Conservation (phyloP, 2,329 filamentous ascomycete genomes). For the Epichloe aotearoae region DNA sequence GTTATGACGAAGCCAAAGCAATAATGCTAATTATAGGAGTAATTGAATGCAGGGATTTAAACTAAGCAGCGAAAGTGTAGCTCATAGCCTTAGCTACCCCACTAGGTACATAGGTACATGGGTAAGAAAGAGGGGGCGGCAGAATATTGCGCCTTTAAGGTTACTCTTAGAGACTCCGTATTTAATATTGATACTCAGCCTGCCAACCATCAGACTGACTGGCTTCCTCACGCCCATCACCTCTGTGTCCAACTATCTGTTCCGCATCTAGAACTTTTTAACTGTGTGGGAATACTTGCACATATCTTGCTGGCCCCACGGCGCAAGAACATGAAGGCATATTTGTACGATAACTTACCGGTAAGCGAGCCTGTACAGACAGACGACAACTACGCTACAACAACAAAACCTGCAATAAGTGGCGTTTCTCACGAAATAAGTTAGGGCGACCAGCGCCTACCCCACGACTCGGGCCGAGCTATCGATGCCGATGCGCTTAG, state of each 20-base stretch:
- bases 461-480: conserved; percentile 70
- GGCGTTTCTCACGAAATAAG: conserved; percentile 5
- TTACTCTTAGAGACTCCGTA: too few relatives aligned
- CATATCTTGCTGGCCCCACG: neutral
- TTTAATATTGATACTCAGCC: too few relatives aligned
- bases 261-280: too few relatives aligned
- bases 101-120: too few relatives aligned
- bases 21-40: neutral
- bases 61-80: too few relatives aligned
- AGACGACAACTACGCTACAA: neutral
- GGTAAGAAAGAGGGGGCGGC: too few relatives aligned
- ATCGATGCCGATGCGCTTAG: conserved; percentile 54
- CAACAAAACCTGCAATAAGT: neutral
- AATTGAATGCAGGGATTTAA: too few relatives aligned
- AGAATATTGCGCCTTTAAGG: too few relatives aligned
- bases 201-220: too few relatives aligned
- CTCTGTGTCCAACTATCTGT: neutral
- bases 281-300: neutral
- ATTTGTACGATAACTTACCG: conserved; percentile 41
- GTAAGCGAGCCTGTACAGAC: conserved; percentile 23
- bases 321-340: conserved; percentile 37
- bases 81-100: too few relatives aligned
- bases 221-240: too few relatives aligned
- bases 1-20: neutral
- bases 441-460: conserved; percentile 83